Evolutionary conservation across 2,329 filamentous ascomycete species (phyloP).

Genomic region (Pseudocercospora eumusae): DNA sequence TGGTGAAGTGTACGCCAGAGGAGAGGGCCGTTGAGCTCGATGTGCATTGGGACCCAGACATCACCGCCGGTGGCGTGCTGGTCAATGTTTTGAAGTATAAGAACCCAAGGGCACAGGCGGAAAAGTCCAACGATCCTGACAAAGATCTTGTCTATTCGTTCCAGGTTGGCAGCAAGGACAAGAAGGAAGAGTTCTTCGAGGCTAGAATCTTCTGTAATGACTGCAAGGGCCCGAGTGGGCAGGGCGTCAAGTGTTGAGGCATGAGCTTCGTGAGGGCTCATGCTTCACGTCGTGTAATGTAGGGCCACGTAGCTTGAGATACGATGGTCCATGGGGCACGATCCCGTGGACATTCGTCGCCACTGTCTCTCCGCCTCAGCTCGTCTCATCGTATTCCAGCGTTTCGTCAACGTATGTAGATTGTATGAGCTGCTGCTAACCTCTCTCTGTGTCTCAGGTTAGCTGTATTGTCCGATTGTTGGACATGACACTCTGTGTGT

Average conservation of each 20-base stretch:
- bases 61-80: conserved; percentile 15
- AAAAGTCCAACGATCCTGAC: conserved; percentile 12
- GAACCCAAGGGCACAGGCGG: conserved; percentile 13
- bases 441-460: too few species aligned
- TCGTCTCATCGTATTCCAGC: too few species aligned
- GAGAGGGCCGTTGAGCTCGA: conserved; percentile 20
- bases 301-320: background rate
- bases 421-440: too few species aligned
- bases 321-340: background rate
- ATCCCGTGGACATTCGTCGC: background rate
- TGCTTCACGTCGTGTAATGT: background rate
- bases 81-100: conserved; percentile 22
- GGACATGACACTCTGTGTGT: too few species aligned
- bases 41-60: conserved; percentile 19
- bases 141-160: conserved; percentile 22
- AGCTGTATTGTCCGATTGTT: background rate
- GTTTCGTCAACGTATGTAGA: too few species aligned
- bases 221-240: conserved; percentile 11
- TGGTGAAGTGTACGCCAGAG: conserved; percentile 15
- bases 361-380: too few species aligned
- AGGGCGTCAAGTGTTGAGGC: conserved; percentile 18
- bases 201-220: conserved; percentile 18
- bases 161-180: conserved; percentile 12
- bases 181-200: conserved; percentile 19
- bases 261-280: background rate